Base-by-base conservation (phyloP, 192 early-diverging fungal genomes). In the Linnemannia zychae region DNA sequence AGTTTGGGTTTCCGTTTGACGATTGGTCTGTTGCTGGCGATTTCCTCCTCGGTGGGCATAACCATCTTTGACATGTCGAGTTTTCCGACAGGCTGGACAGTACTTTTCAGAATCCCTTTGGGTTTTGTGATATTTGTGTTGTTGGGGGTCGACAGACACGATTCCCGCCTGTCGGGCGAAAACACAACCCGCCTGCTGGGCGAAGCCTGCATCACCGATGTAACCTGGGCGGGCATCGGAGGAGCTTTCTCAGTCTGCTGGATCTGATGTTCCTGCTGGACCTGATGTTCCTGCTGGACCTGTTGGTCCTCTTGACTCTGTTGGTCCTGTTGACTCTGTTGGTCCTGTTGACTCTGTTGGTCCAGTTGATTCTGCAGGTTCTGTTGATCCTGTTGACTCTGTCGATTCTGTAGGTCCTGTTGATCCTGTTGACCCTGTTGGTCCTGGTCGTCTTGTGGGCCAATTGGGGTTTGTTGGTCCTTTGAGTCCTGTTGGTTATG, bases 161-260 rank as follows among this genome's bases (percentile, higher is more conserved):
- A 77, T 28, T 72, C 70, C 52, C 69, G 81, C 49, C 74, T 82
- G 71, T 77, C 72, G 20, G 81, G 81, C 0, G 81, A 82, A 28
- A 82, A 82, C 1, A 71, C 74, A 15, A 82, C 81, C 9, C 81
- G 81, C n/a, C 77, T 72, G 4, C 67, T 75, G 7, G 81, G 81
- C 3, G 81, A 82, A 24, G 75, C 81, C 7, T 65, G 57, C 3
- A 82, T 71, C 33, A 82, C 37, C 16, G 57, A 63, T 63, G 75
- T 75, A 24, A 82, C 73, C 50, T 82, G 81, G 1, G 81, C 75
- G 22, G 81, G 81, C 37, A 82, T 82, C 7, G 75, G 28, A 2
- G 63, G 24, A 12, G 75, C 57, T 18, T 22, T 69, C 12, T 50
- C 57, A 12, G 57, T 38, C 53, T 47, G 57, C 12, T 31, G 28